These are phyloP conservation scores for Thermomucor indicae-seudaticae DNA, from an alignment of 371 early-diverging fungal species.

Conservation along the genomic window DNA sequence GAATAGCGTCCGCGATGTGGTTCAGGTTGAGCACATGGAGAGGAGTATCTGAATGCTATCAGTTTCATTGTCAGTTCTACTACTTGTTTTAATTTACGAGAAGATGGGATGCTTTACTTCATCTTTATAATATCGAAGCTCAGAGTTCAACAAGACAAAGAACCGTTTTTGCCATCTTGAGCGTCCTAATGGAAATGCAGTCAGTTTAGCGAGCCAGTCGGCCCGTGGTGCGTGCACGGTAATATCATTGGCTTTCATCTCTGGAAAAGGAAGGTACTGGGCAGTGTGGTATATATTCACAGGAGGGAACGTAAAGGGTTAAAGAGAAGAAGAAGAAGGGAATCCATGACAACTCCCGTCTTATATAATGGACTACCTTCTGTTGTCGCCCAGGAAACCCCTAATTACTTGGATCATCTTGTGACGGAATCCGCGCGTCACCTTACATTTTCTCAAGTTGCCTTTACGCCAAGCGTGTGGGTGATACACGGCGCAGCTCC, in stretches of 20 bases:
- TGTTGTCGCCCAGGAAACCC: background rate
- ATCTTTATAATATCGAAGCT: constrained; percentile 30
- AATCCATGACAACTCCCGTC: background rate
- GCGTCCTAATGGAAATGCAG: background rate
- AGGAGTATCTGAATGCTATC: constrained; percentile 15
- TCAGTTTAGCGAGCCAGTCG: constrained; percentile 2
- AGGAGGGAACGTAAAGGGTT: too few relatives aligned
- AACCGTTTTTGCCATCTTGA: constrained; percentile 26
- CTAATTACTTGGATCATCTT: background rate
- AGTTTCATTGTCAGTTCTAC: too few relatives aligned
- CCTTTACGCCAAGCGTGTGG: too few relatives aligned
- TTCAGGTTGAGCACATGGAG: constrained; percentile 18
- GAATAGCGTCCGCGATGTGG: constrained; percentile 14
- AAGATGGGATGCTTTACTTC: too few relatives aligned
- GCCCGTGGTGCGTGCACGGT: constrained; percentile 13
- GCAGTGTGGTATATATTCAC: too few relatives aligned
- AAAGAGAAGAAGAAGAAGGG: background rate
- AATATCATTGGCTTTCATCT: constrained; percentile 25
- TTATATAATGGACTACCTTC: too few relatives aligned
- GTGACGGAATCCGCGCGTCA: too few relatives aligned
- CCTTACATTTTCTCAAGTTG: background rate
- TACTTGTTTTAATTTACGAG: too few relatives aligned
- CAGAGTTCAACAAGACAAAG: constrained; percentile 28
- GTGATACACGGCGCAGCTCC: too few relatives aligned
- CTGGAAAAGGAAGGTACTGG: background rate